Evolutionary conservation across 371 early-diverging fungal species (phyloP).

Genomic region (Apophysomyces trapeziformis): DNA sequence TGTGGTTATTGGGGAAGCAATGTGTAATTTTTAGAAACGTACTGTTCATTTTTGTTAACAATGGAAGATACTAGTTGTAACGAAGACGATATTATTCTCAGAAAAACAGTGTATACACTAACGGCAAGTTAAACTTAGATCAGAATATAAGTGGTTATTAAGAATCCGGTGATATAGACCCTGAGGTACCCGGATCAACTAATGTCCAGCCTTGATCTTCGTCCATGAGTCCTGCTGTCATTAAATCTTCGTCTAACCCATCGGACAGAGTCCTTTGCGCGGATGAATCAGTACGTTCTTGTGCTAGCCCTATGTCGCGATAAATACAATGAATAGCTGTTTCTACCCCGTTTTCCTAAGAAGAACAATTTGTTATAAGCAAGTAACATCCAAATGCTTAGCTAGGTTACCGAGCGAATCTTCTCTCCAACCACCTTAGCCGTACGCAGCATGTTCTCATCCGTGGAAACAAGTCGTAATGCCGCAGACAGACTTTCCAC

Average conservation of each 20-base stretch:
- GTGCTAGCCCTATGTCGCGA: slow-evolving; percentile 59
- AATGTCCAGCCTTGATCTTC: slow-evolving; percentile 45
- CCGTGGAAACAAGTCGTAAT: slow-evolving; percentile 59
- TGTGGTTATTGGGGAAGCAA: no score
- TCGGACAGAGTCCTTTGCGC: background rate
- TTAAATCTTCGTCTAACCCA: background rate
- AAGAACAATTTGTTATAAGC: background rate
- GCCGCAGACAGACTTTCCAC: slow-evolving; percentile 57
- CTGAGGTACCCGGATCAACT: slow-evolving; percentile 27
- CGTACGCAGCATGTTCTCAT: slow-evolving; percentile 61
- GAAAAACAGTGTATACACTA: no score
- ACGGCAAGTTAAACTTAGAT: background rate
- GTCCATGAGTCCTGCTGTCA: slow-evolving; percentile 16
- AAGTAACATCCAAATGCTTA: background rate
- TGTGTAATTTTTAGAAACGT: no score
- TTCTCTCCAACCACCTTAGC: slow-evolving; percentile 61
- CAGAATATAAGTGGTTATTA: slow-evolving; percentile 21
- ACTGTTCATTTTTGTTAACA: no score
- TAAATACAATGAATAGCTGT: slow-evolving; percentile 66
- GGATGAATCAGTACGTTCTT: slow-evolving; percentile 24
- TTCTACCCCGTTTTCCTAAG: slow-evolving; percentile 66
- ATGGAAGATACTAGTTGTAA: no score
- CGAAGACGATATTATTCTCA: no score
- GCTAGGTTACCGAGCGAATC: slow-evolving; percentile 45
- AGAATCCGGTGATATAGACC: slow-evolving; percentile 30